Conservation (phyloP, 116 monocot genomes). For the Zostera marina region DNA sequence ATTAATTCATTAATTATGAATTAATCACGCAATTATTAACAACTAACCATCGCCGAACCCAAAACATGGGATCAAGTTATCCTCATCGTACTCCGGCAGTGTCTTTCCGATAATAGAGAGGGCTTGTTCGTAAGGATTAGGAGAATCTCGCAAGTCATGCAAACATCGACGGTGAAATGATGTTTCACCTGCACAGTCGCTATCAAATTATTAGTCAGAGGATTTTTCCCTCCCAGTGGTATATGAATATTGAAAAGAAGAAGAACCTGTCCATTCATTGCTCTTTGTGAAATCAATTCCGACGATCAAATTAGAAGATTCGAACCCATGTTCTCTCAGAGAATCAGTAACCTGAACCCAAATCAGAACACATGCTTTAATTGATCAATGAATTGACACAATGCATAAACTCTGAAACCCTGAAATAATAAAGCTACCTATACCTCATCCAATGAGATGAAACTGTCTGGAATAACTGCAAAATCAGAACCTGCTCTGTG, state of each 20-base stretch:
- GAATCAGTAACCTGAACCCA: conserved; percentile 57
- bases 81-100: conserved; percentile 68
- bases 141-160: conserved; percentile 37
- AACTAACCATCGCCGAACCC: conserved; percentile 81
- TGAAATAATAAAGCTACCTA: background rate
- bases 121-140: conserved; percentile 87
- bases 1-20: background rate
- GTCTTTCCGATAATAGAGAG: conserved; percentile 85
- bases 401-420: background rate
- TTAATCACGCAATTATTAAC: background rate
- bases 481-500: background rate
- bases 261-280: conserved; percentile 92
- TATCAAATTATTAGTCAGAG: background rate
- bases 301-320: conserved; percentile 86
- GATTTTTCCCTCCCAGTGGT: background rate
- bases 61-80: conserved; percentile 81
- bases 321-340: conserved; percentile 69
- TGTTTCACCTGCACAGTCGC: conserved; percentile 34
- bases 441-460: background rate
- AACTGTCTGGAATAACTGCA: background rate
- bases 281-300: conserved; percentile 94
- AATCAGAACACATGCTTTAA: background rate
- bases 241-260: background rate
- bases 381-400: background rate
- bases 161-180: conserved; percentile 60